Percentiles rank a stretch among this genome's conserved stretches.
phyloP scores from a whole-genome alignment of 1,284 basidiomycete genomes.

The Sporisorium sorghi region DNA sequence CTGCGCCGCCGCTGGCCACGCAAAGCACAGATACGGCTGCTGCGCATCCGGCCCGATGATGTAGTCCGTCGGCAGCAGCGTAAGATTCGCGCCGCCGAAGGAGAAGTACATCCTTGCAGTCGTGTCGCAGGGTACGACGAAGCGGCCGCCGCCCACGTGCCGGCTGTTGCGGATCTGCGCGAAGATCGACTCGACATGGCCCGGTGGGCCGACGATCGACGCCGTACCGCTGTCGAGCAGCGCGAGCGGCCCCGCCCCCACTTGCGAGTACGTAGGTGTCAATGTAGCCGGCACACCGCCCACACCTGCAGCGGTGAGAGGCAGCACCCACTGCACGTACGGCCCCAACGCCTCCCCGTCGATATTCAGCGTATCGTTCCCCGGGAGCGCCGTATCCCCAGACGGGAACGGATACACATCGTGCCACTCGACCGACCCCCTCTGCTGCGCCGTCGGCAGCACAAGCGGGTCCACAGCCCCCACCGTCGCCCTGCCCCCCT shows the following conservation, averaged over 20 bases:
- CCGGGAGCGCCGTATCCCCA: constrained; percentile 21
- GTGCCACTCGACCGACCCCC: constrained; percentile 44
- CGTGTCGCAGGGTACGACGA: constrained; percentile 84
- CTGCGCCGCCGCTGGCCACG: constrained; percentile 81
- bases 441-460: constrained; percentile 10
- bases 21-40: constrained; percentile 78
- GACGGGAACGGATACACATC: constrained; percentile 53
- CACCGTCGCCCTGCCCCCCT: constrained; percentile 32
- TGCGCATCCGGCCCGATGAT: constrained; percentile 79
- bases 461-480: constrained; percentile 45
- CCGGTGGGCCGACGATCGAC: constrained; percentile 83
- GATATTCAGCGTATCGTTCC: constrained; percentile 36
- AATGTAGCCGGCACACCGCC: constrained; percentile 75
- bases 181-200: constrained; percentile 81
- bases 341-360: constrained; percentile 35
- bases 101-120: constrained; percentile 75
- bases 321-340: constrained; percentile 84
- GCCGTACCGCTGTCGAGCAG: constrained; percentile 82
- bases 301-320: constrained; percentile 76
- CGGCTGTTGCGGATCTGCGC: constrained; percentile 76
- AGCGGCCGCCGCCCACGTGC: constrained; percentile 78
- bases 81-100: constrained; percentile 74
- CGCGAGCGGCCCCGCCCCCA: constrained; percentile 76
- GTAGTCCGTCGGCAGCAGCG: constrained; percentile 83
- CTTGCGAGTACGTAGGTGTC: constrained; percentile 75